Conservation (phyloP, 1,284 basidiomycete species). For the Xerocomus amazonicus region DNA sequence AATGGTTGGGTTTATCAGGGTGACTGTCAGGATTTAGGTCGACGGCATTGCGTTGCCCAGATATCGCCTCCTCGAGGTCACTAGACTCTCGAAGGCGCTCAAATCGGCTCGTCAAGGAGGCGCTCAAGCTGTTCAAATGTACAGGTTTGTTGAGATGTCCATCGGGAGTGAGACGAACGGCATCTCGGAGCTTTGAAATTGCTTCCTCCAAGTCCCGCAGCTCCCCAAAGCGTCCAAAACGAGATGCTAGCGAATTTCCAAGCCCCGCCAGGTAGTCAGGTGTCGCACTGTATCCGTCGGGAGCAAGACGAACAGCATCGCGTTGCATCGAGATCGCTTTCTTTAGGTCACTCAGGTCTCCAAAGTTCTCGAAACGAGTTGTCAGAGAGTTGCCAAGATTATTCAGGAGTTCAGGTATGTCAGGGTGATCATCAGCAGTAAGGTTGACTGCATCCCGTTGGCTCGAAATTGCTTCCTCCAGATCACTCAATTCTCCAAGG, state of each 20-base stretch:
- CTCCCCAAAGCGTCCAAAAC: not conserved
- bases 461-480: not conserved
- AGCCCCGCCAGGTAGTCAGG: not conserved
- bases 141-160: not conserved
- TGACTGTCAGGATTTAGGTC: not conserved
- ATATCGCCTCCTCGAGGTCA: too few relatives aligned
- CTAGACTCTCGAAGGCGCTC: not conserved
- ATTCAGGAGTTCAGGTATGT: not conserved
- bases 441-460: not conserved
- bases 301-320: not conserved
- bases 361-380: not conserved
- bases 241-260: not conserved
- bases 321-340: not conserved
- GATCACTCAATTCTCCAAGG: not conserved
- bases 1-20: not conserved
- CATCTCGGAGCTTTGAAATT: not conserved
- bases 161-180: not conserved
- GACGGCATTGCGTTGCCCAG: too few relatives aligned
- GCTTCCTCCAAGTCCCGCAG: not conserved
- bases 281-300: not conserved
- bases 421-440: not conserved
- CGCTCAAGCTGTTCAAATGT: not conserved
- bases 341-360: not conserved
- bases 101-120: not conserved
- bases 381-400: not conserved